A percentile compares a stretch with the other conserved stretches of the same genome.
Evolutionary conservation across 2,329 filamentous ascomycete species (phyloP).

Genomic region (Pyrenophora tritici-repentis): DNA sequence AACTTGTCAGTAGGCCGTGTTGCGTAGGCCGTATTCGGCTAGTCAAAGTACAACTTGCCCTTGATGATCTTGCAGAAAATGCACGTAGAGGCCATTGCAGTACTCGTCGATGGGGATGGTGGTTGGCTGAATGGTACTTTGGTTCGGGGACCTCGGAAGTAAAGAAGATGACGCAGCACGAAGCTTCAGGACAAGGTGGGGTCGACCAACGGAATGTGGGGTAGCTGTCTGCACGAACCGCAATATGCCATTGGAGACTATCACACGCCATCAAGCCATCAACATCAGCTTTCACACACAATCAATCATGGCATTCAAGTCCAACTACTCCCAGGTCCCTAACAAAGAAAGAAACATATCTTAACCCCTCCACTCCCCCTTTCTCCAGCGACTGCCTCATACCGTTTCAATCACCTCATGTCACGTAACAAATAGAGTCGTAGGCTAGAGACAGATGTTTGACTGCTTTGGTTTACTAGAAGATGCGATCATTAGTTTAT

Average conservation of each 20-base stretch:
- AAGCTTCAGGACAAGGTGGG: constrained; percentile 13
- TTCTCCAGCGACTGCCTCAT: constrained; percentile 34
- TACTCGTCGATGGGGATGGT: constrained; percentile 25
- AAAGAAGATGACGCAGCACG: constrained; percentile 18
- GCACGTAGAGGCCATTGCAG: constrained; percentile 69
- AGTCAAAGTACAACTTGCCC: constrained; percentile 57
- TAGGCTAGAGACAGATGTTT: too few species aligned
- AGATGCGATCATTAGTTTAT: constrained; percentile 17
- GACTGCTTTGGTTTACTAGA: too few species aligned
- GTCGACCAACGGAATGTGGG: constrained; percentile 26
- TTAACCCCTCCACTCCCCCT: constrained; percentile 30
- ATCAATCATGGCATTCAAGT: constrained; percentile 9
- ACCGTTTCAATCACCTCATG: constrained; percentile 43
- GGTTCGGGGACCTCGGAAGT: constrained; percentile 9
- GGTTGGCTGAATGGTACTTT: constrained; percentile 28
- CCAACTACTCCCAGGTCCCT: constrained; percentile 30
- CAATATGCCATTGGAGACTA: too few species aligned
- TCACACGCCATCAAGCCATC: too few species aligned
- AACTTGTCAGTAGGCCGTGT: neutral
- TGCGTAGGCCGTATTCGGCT: neutral
- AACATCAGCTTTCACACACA: too few species aligned
- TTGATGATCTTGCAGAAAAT: constrained; percentile 99
- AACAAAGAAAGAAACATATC: constrained; percentile 29
- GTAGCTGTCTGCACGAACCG: constrained; percentile 13
- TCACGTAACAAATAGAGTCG: constrained; percentile 38